Base-by-base conservation (phyloP, 805 yeast genomes). In the Kodamaea neixiangensis region DNA sequence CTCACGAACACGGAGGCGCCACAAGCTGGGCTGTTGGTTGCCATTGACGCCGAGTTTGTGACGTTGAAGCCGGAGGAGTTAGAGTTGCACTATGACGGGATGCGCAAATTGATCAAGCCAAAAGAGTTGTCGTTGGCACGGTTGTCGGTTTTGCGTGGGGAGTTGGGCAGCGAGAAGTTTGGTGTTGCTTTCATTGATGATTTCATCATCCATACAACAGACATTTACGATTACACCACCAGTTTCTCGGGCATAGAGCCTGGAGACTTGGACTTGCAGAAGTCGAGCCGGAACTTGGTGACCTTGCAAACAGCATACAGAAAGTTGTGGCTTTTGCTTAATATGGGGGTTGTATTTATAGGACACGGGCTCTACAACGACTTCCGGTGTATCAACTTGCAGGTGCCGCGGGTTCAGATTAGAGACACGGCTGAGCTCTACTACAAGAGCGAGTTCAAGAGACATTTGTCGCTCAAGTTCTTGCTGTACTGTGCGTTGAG, bases 31-130 rank as follows among this genome's bases (percentile, higher is more conserved):
- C 75, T 89, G 1, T 65, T 91, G 37, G 85, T 93, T 15, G 99
- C 98, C 0, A 86, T 94, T 51, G 99, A 94, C 73, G 97, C 99
- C 0, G 99, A 94, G 67, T 94, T 96, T 75, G 98, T 94, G 2
- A 80, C 85, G 25, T 65, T 92, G 29, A 81, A 83, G 45, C 87
- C 87, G 3, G 97, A 91, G 57, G 82, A 86, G 54, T 79, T 82
- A 41, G 97, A 92, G 61, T 80, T 93, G 44, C 81, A 82, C 48
- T 82, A 85, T 48, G 82, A 82, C 54, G 97, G 98, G 0, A 61
- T 77, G 4, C 84, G 85, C 55, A 78, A 81, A 5, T 67, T 93
- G 33, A 77, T 91, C 4, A 79, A 84, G 52, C 97, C 99, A 0
- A 83, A 84, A 45, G 79, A 81, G 47, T 77, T 86, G 41, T 84